Conservation (phyloP, 179 eudicot species). For the Sideroxylon spinosum region DNA sequence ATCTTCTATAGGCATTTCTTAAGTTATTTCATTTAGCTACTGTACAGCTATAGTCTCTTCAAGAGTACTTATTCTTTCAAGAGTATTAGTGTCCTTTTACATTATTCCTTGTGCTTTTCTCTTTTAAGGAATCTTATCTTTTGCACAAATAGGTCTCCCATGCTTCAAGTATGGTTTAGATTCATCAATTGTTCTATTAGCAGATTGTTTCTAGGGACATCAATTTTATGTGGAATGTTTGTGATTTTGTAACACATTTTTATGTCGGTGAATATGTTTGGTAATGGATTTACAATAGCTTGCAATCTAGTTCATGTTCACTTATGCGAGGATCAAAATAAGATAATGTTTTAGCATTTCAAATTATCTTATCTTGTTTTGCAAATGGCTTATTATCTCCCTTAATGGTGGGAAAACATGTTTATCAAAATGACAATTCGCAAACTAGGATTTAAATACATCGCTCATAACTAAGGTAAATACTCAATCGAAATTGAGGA, state of each 20-base stretch:
- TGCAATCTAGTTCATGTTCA: not conserved
- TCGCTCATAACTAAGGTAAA: not conserved
- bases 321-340: too few relatives aligned
- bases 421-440: not conserved
- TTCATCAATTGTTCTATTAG: not conserved
- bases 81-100: too few relatives aligned
- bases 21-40: too few relatives aligned
- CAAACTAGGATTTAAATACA: not conserved
- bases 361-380: not conserved
- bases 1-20: too few relatives aligned
- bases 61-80: too few relatives aligned
- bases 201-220: constrained; percentile 1
- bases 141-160: too few relatives aligned
- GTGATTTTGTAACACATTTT: too few relatives aligned
- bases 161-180: not conserved
- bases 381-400: not conserved
- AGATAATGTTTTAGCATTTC: too few relatives aligned
- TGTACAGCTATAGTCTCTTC: too few relatives aligned
- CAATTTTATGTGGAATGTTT: constrained; percentile 1
- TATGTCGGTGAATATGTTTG: not conserved
- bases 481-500: constrained; percentile 3
- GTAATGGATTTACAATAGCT: constrained; percentile 16
- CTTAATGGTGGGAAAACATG: not conserved
- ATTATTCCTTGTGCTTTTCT: too few relatives aligned
- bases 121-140: too few relatives aligned